A percentile compares a stretch with the other conserved stretches of the same genome.
phyloP scores from a whole-genome alignment of 2,329 filamentous ascomycete species.

The Neonectria faginata region DNA sequence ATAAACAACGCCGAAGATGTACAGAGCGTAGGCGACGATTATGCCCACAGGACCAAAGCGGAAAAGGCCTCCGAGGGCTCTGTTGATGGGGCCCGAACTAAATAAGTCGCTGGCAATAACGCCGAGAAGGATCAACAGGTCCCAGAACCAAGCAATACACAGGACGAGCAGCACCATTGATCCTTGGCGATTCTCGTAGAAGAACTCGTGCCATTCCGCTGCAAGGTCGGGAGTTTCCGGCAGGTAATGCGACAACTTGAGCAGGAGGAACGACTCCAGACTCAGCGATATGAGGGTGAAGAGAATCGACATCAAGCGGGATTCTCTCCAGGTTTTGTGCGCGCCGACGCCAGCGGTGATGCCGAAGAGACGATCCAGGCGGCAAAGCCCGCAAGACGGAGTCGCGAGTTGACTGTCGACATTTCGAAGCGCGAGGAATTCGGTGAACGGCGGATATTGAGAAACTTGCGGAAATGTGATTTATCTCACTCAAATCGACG shows the following conservation, averaged over 20 bases:
- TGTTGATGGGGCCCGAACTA: constrained; percentile 3
- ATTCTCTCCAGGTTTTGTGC: neutral
- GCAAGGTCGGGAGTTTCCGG: constrained; percentile 6
- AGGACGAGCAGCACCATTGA: constrained; percentile 34
- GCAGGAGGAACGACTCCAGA: constrained; percentile 39
- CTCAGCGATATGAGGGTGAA: constrained; percentile 23
- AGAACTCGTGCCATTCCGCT: constrained; percentile 24
- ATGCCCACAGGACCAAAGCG: neutral
- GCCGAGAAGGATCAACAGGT: constrained; percentile 16
- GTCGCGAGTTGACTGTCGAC: constrained; percentile 3
- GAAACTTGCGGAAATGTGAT: neutral
- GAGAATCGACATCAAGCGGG: neutral
- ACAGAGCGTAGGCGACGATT: constrained; percentile 14
- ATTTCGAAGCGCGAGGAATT: neutral
- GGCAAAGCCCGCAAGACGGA: constrained; percentile 9
- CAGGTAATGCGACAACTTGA: constrained; percentile 38
- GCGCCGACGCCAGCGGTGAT: neutral
- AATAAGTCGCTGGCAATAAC: constrained; percentile 16
- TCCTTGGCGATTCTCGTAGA: constrained; percentile 35
- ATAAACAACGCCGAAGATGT: constrained; percentile 12
- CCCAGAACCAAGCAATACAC: constrained; percentile 32
- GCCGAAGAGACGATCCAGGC: constrained; percentile 32
- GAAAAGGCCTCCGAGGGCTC: constrained; percentile 11
- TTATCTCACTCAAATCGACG: neutral
- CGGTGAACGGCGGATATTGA: neutral